phyloP scores from a whole-genome alignment of 345 rosid genomes.

The Gossypium raimondii region DNA sequence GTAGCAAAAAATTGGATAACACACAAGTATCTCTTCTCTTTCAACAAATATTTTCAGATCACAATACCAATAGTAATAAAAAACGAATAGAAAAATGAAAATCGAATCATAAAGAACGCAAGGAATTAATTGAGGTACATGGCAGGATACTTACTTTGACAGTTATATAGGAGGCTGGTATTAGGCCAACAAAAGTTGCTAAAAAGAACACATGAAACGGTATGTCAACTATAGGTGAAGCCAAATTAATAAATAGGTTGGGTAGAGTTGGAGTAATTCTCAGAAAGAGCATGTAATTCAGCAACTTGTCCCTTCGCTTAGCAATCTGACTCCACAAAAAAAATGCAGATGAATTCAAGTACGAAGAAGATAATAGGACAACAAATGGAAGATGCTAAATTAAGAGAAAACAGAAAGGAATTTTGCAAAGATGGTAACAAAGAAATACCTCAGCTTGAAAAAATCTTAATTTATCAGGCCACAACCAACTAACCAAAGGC shows the following conservation, averaged over 20 bases:
- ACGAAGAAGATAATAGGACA: neutral
- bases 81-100: neutral
- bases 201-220: constrained; percentile 91
- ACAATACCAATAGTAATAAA: neutral
- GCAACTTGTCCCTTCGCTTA: constrained; percentile 82
- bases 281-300: constrained; percentile 94
- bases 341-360: constrained; percentile 1
- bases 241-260: constrained; percentile 94
- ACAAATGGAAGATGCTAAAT: neutral
- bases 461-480: constrained; percentile 94
- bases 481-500: constrained; percentile 86
- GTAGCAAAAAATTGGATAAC: neutral
- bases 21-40: neutral
- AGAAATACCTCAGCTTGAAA: constrained; percentile 84
- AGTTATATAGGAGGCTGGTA: constrained; percentile 90
- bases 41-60: neutral
- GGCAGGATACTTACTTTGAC: constrained; percentile 59
- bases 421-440: neutral
- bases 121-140: constrained; percentile 8
- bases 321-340: constrained; percentile 51
- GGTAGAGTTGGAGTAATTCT: constrained; percentile 94
- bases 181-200: constrained; percentile 86
- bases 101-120: neutral
- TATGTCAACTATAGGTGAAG: constrained; percentile 92
- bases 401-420: constrained; percentile 2